Percentiles rank a stretch among this genome's conserved stretches.
Evolutionary conservation across 257 asterid genomes (phyloP).

Genomic region (Solanum gandarillasii): DNA sequence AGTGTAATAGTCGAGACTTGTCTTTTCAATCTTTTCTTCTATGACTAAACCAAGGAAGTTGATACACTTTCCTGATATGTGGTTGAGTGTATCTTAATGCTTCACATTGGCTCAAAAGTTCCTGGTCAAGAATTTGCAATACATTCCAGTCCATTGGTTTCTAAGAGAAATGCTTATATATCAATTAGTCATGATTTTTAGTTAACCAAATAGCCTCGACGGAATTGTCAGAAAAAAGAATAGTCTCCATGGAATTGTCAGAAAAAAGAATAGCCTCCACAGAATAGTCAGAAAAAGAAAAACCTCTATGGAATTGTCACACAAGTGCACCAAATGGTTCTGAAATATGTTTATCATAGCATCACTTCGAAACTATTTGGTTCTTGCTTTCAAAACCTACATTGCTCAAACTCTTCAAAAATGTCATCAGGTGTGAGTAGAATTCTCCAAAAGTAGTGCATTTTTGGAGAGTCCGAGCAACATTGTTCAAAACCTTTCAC

Average conservation of each 20-base stretch:
- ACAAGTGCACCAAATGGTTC: background rate
- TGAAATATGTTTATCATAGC: background rate
- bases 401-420: background rate
- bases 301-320: background rate
- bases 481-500: background rate
- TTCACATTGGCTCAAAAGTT: background rate
- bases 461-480: background rate
- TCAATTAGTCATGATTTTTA: background rate
- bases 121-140: background rate
- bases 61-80: background rate
- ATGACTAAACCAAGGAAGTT: background rate
- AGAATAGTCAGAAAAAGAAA: background rate
- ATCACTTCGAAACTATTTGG: background rate
- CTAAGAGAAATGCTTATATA: background rate
- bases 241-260: background rate
- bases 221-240: background rate
- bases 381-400: background rate
- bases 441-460: background rate
- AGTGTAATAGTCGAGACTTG: background rate
- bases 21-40: background rate
- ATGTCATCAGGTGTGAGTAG: background rate
- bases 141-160: background rate
- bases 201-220: background rate
- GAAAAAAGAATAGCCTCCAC: background rate
- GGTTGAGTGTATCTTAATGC: background rate